Evolutionary conservation across 108 stramenopile genomes (phyloP).

Genomic region (Licmophora abbreviata): DNA sequence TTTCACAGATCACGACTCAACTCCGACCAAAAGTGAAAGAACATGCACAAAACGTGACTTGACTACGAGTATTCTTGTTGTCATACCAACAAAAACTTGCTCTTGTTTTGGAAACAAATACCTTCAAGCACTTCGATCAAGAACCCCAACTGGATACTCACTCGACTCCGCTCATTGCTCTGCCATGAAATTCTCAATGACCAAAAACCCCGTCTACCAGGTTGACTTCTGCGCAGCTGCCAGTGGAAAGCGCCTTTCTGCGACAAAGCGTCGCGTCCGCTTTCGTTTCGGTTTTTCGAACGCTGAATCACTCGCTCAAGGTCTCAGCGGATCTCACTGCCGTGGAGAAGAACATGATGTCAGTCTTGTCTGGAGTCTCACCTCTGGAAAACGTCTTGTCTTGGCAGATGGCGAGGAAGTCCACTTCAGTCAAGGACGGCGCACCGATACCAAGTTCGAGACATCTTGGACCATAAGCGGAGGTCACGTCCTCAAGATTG

Average conservation of each 20-base stretch:
- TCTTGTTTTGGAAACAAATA: too few relatives aligned
- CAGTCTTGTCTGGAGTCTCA: slow-evolving; percentile 61
- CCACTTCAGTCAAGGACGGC: slow-evolving; percentile 42
- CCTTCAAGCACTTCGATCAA: too few relatives aligned
- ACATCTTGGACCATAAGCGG: slow-evolving; percentile 37
- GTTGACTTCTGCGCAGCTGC: slow-evolving; percentile 15
- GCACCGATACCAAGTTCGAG: slow-evolving; percentile 45
- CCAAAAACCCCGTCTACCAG: slow-evolving; percentile 24
- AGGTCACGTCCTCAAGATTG: slow-evolving; percentile 40
- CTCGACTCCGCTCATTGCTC: too few relatives aligned
- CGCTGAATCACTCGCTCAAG: slow-evolving; percentile 30
- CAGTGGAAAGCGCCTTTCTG: slow-evolving; percentile 55
- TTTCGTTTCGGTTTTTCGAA: slow-evolving; percentile 80
- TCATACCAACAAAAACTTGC: too few relatives aligned
- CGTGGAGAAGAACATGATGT: slow-evolving; percentile 85
- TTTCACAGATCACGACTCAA: too few relatives aligned
- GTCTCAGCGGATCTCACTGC: slow-evolving; percentile 49
- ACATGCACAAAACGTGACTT: too few relatives aligned
- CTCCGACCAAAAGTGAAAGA: too few relatives aligned
- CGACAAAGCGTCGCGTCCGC: slow-evolving; percentile 67
- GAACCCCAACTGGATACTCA: too few relatives aligned
- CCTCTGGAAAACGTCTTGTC: slow-evolving; percentile 63
- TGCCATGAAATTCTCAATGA: too few relatives aligned
- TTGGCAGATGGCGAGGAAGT: slow-evolving; percentile 59
- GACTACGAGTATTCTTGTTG: too few relatives aligned